phyloP scores from a whole-genome alignment of 2,329 filamentous ascomycete genomes.

The Waltergamsia citrina region DNA sequence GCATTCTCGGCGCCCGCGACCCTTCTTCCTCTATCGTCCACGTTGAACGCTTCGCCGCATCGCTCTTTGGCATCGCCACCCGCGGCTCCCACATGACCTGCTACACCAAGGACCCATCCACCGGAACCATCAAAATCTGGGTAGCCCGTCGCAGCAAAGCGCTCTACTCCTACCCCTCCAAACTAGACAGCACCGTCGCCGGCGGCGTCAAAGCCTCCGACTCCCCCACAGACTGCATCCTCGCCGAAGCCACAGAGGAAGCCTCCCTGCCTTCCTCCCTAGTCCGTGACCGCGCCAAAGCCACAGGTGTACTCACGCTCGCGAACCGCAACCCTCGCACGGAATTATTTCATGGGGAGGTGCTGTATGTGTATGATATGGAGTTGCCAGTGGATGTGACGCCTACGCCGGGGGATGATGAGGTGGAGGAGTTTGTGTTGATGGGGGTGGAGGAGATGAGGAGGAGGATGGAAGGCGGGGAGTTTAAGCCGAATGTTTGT shows the following conservation, averaged over 20 bases:
- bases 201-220: conserved; percentile 65
- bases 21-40: conserved; percentile 13
- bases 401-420: conserved; percentile 63
- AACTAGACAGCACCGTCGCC: conserved; percentile 74
- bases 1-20: conserved; percentile 25
- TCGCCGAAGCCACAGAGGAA: conserved; percentile 67
- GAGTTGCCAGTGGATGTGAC: conserved; percentile 49
- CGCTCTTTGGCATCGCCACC: conserved; percentile 57
- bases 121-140: conserved; percentile 48
- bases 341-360: conserved; percentile 23
- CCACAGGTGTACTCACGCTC: conserved; percentile 24
- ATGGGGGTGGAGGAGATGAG: conserved; percentile 53
- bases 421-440: conserved; percentile 68
- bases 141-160: conserved; percentile 54
- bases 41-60: conserved; percentile 52
- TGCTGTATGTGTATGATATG: conserved; percentile 65
- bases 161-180: conserved; percentile 64
- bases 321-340: conserved; percentile 16
- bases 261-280: conserved; percentile 32
- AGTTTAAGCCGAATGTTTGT: conserved; percentile 82
- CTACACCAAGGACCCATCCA: conserved; percentile 32
- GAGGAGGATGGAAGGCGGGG: conserved; percentile 49
- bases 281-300: conserved; percentile 12
- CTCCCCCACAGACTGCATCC: conserved; percentile 54
- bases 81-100: conserved; percentile 60